phyloP scores from a whole-genome alignment of 2,329 filamentous ascomycete genomes.

The Apiospora aurea region DNA sequence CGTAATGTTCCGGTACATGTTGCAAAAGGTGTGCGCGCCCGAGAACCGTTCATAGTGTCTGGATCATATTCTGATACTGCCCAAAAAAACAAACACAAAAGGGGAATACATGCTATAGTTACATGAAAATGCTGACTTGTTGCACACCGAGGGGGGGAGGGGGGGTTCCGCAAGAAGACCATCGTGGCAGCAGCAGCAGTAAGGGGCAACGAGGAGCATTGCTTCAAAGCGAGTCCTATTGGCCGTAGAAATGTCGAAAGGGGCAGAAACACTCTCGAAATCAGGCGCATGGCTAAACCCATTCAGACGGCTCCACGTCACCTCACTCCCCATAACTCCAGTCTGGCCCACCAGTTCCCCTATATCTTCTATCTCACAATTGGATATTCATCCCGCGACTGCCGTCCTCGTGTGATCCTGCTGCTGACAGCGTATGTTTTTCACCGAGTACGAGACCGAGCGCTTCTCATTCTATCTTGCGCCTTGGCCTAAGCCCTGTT shows the following conservation, averaged over 20 bases:
- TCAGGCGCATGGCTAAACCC: neutral
- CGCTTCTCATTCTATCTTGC: constrained; percentile 9
- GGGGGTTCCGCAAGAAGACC: constrained; percentile 4
- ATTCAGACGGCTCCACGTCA: neutral
- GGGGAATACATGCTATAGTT: constrained; percentile 37
- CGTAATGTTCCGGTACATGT: neutral
- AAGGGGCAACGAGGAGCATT: neutral
- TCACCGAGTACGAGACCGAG: neutral
- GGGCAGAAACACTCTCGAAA: neutral
- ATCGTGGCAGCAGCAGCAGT: constrained; percentile 2
- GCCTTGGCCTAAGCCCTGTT: constrained; percentile 23
- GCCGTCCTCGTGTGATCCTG: neutral
- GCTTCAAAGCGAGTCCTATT: neutral
- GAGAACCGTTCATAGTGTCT: neutral
- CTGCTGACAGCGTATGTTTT: neutral
- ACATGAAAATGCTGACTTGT: constrained; percentile 13
- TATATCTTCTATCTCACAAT: constrained; percentile 9
- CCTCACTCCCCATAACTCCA: constrained; percentile 11
- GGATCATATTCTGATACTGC: constrained; percentile 15
- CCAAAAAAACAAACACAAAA: constrained; percentile 29
- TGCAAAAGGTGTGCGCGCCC: neutral
- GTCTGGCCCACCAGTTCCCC: constrained; percentile 1
- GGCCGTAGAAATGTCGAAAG: neutral
- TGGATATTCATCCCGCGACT: constrained; percentile 15
- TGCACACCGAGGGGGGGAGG: constrained; percentile 12